Evolutionary conservation across 2,329 filamentous ascomycete genomes (phyloP).

Genomic region (Curvularia sp.): DNA sequence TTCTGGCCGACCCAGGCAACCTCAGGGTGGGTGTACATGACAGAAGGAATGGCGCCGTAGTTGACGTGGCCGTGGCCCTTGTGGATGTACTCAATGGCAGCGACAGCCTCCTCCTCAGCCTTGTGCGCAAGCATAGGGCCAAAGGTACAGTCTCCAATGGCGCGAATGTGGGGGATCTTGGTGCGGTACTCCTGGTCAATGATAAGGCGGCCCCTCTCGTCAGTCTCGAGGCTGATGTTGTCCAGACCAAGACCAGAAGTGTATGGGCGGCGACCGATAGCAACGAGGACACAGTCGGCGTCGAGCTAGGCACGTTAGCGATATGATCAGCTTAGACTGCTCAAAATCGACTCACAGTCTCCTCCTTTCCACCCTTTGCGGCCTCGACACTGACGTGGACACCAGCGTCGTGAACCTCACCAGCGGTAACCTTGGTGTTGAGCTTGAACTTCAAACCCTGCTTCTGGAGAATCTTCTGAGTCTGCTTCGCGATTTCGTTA

Average conservation of each 20-base stretch:
- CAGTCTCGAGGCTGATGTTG: constrained; percentile 88
- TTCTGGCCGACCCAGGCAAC: constrained; percentile 98
- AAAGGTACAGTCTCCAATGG: constrained; percentile 95
- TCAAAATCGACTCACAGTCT: constrained; percentile 69
- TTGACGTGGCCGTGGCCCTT: constrained; percentile 99
- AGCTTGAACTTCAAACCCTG: constrained; percentile 99
- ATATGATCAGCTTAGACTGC: background rate
- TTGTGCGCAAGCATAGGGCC: constrained; percentile 99
- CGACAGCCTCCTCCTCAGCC: constrained; percentile 97
- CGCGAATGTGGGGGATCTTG: constrained; percentile 95
- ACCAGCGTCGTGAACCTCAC: constrained; percentile 78
- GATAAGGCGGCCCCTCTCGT: constrained; percentile 92
- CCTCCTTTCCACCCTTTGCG: constrained; percentile 94
- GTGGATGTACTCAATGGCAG: constrained; percentile 94
- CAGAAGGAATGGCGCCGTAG: constrained; percentile 95
- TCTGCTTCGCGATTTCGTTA: constrained; percentile 84
- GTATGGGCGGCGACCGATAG: constrained; percentile 95
- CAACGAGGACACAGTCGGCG: constrained; percentile 93
- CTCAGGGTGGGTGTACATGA: constrained; percentile 99
- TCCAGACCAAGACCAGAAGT: constrained; percentile 90
- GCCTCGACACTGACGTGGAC: constrained; percentile 87
- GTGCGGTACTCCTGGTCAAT: constrained; percentile 99
- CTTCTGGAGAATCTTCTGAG: constrained; percentile 92
- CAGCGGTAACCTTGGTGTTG: constrained; percentile 90
- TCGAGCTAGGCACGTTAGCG: constrained; percentile 70